phyloP scores from a whole-genome alignment of 2,329 filamentous ascomycete species.

The Pleoardoris graminearum region DNA sequence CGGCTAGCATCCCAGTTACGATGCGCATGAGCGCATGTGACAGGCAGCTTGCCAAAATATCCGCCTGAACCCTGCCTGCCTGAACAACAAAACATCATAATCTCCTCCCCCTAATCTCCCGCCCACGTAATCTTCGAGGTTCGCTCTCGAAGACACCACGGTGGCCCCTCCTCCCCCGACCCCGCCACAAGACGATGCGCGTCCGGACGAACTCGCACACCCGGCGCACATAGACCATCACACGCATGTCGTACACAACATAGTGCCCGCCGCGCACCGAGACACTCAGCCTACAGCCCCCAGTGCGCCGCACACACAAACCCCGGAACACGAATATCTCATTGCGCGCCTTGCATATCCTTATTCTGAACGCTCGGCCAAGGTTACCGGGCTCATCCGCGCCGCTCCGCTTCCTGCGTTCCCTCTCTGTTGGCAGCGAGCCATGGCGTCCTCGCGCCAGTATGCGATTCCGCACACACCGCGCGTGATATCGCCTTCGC shows the following conservation, averaged over 20 bases:
- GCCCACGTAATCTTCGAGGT: slow-evolving; percentile 13
- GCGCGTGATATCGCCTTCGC: slow-evolving; percentile 87
- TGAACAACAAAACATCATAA: slow-evolving; percentile 11
- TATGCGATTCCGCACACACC: slow-evolving; percentile 74
- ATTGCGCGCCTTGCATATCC: slow-evolving; percentile 32
- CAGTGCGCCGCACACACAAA: slow-evolving; percentile 19
- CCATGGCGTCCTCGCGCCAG: slow-evolving; percentile 53
- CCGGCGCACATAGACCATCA: slow-evolving; percentile 10
- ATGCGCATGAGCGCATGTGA: slow-evolving; percentile 13
- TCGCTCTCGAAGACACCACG: slow-evolving; percentile 31
- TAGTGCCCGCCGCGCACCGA: slow-evolving; percentile 11
- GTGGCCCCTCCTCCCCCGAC: slow-evolving; percentile 36
- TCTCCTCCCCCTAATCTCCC: slow-evolving; percentile 19
- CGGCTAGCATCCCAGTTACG: slow-evolving; percentile 19
- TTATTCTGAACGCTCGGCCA: slow-evolving; percentile 31
- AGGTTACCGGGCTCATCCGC: slow-evolving; percentile 61
- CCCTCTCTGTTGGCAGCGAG: slow-evolving; percentile 40
- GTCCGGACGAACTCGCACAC: slow-evolving; percentile 39
- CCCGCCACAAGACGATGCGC: slow-evolving; percentile 36
- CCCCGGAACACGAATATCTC: slow-evolving; percentile 20
- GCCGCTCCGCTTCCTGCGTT: slow-evolving; percentile 65
- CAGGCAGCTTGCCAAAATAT: slow-evolving; percentile 23
- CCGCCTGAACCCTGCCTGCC: slow-evolving; percentile 9
- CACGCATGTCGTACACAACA: slow-evolving; percentile 31
- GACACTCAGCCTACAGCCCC: slow-evolving; percentile 20